Percentiles rank a stretch among this genome's conserved stretches.
These are phyloP conservation scores for Cystofilobasidium macerans DNA, from an alignment of 768 basidiomycete genomes.

Conservation along the genomic window DNA sequence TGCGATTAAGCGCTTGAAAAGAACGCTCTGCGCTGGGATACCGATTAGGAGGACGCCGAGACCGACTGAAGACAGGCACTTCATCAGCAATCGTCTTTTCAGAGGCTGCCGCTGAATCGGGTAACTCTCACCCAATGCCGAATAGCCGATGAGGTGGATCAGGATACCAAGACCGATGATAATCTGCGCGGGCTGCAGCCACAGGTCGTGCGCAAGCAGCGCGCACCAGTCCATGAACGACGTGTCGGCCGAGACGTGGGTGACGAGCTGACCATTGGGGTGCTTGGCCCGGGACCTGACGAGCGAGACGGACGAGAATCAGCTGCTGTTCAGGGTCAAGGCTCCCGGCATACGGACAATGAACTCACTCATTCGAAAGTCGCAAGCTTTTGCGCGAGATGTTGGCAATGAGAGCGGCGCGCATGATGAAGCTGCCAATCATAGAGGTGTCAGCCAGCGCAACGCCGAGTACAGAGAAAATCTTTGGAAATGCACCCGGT, in stretches of 20 bases:
- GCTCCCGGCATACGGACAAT: too few relatives aligned
- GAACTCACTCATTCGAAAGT: slow-evolving; percentile 46
- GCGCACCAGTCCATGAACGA: slow-evolving; percentile 47
- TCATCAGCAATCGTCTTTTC: neutral
- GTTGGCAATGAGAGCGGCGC: slow-evolving; percentile 37
- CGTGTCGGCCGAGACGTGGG: slow-evolving; percentile 57
- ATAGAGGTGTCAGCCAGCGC: neutral
- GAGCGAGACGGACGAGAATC: neutral
- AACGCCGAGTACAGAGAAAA: too few relatives aligned
- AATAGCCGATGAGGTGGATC: slow-evolving; percentile 56
- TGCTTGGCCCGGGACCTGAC: slow-evolving; percentile 46
- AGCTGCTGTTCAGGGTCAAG: neutral
- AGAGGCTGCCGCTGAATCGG: neutral
- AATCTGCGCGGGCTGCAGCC: slow-evolving; percentile 52
- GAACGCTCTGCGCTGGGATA: slow-evolving; percentile 50
- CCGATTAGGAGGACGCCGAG: slow-evolving; percentile 50
- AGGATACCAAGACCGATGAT: slow-evolving; percentile 53
- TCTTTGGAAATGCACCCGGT: too few relatives aligned
- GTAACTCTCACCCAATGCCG: slow-evolving; percentile 51
- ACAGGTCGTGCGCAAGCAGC: slow-evolving; percentile 42
- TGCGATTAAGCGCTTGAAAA: slow-evolving; percentile 47
- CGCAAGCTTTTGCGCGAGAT: slow-evolving; percentile 60
- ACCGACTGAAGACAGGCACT: too few relatives aligned
- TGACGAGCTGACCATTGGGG: slow-evolving; percentile 56
- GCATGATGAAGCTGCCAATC: slow-evolving; percentile 8